Base-by-base conservation (phyloP, 139 green algal species). In the Chlorella sorokiniana region DNA sequence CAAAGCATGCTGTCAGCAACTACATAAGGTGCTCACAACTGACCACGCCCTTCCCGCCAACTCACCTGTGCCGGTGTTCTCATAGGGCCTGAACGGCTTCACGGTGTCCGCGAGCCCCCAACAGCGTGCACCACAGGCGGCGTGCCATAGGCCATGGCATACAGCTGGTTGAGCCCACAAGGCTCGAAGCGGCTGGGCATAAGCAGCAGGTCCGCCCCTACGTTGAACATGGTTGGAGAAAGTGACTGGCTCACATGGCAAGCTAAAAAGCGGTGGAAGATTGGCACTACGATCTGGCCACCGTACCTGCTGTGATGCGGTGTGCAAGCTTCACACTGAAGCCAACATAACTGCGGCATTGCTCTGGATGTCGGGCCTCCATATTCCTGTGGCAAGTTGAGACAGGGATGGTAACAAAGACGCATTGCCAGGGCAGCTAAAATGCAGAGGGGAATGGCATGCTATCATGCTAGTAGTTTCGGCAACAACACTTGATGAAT, bases 141-240 rank as follows among this genome's bases (percentile, higher is more conserved):
- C 4, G 96, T 98, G 68, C 97, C 97, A 81, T 99, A 99, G 3
- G 91, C 89, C 95, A 99, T 98, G 37, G 96, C 96, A 64, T 99
- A 98, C 78, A 98, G 69, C 89, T 93, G 92, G 84, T 94, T 94
- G 9, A 95, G 84, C 38, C 93, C 93, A 85, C 96, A 99, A 35
- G 96, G 84, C 73, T 88, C 84, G 37, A 88, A 88, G 59, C 80
- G 72, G 7, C 80, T 86, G 40, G 84, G 84, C 84, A 99, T 99
- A 27, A 98, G 91, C 81, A 93, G 86, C 59, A 93, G 86, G 81
- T 93, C 89, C 48, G 40, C 76, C 33, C 74, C 93, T 16, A 38
- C 48, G 10, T 16, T 22, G 62, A 10, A 23, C 4, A 10, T 44
- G n/a, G 9, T 23, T 41, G 62, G 11, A 29, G 62, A 71, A 10